phyloP scores from a whole-genome alignment of 305 asterid genomes.

The Solanum hybrid region DNA sequence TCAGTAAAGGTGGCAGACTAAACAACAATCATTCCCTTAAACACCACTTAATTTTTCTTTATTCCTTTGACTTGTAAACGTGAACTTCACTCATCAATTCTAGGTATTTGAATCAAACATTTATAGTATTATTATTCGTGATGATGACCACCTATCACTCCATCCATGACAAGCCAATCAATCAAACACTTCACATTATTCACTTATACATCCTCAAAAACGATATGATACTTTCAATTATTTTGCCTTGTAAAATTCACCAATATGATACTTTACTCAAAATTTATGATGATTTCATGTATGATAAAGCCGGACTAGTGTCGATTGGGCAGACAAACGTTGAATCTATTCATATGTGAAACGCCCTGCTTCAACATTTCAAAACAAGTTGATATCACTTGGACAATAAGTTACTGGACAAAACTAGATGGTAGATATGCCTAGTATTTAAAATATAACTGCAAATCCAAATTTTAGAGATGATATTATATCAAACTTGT shows the following conservation, averaged over 20 bases:
- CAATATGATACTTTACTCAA: background rate
- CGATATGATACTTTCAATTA: background rate
- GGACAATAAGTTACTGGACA: background rate
- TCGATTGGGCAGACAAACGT: background rate
- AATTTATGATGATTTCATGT: background rate
- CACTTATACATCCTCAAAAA: background rate
- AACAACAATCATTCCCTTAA: background rate
- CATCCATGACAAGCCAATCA: background rate
- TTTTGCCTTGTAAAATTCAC: background rate
- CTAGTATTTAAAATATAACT: background rate
- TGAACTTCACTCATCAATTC: background rate
- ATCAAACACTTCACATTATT: background rate
- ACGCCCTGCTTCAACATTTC: background rate
- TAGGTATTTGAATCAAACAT: background rate
- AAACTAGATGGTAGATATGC: background rate
- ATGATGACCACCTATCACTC: background rate
- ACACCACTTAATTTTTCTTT: background rate
- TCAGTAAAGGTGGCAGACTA: background rate
- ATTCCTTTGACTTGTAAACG: background rate
- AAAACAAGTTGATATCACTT: background rate
- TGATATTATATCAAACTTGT: background rate
- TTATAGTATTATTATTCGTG: background rate
- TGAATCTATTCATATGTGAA: background rate
- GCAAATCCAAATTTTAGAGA: background rate
- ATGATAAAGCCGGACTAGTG: background rate